A percentile compares a stretch with the other conserved stretches of the same genome.
Evolutionary conservation across 2,329 filamentous ascomycete species (phyloP).

Genomic region (Fusarium sp.): DNA sequence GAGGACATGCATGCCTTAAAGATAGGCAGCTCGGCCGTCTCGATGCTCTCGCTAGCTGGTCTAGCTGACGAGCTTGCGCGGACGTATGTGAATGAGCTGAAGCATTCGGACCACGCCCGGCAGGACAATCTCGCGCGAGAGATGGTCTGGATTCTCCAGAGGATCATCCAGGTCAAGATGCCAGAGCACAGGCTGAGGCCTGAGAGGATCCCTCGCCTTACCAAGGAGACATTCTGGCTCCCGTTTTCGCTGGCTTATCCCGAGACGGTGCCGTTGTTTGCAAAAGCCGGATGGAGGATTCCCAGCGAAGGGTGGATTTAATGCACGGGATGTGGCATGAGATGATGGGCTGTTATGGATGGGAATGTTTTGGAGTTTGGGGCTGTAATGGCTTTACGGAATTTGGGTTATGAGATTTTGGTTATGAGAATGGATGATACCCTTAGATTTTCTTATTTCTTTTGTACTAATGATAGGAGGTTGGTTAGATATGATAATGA

Average conservation of each 20-base stretch:
- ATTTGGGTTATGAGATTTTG: slow-evolving; percentile 16
- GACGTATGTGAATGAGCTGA: slow-evolving; percentile 50
- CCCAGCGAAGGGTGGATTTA: slow-evolving; percentile 24
- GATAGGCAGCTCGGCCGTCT: slow-evolving; percentile 32
- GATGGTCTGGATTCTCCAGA: slow-evolving; percentile 53
- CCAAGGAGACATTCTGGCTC: slow-evolving; percentile 48
- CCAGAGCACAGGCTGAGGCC: slow-evolving; percentile 40
- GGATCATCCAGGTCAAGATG: slow-evolving; percentile 43
- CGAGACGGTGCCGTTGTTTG: slow-evolving; percentile 48
- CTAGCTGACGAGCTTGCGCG: slow-evolving; percentile 53
- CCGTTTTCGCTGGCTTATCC: slow-evolving; percentile 51
- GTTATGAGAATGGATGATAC: slow-evolving; percentile 32
- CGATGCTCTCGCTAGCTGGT: slow-evolving; percentile 52
- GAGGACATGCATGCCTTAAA: slow-evolving; percentile 45
- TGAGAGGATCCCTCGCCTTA: slow-evolving; percentile 41
- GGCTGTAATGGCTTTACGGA: neutral
- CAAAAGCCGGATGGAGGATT: slow-evolving; percentile 48
- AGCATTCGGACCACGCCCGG: slow-evolving; percentile 16
- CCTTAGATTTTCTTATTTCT: slow-evolving; percentile 28
- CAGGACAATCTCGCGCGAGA: slow-evolving; percentile 47
- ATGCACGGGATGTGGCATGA: neutral
- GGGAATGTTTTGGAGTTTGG: slow-evolving; percentile 25
- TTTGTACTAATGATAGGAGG: slow-evolving; percentile 8
- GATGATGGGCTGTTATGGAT: neutral
- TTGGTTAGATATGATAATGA: neutral